Percentiles rank a stretch among this genome's conserved stretches.
Evolutionary conservation across 1,284 basidiomycete species (phyloP).

Genomic region (Naganishia cerealis): DNA sequence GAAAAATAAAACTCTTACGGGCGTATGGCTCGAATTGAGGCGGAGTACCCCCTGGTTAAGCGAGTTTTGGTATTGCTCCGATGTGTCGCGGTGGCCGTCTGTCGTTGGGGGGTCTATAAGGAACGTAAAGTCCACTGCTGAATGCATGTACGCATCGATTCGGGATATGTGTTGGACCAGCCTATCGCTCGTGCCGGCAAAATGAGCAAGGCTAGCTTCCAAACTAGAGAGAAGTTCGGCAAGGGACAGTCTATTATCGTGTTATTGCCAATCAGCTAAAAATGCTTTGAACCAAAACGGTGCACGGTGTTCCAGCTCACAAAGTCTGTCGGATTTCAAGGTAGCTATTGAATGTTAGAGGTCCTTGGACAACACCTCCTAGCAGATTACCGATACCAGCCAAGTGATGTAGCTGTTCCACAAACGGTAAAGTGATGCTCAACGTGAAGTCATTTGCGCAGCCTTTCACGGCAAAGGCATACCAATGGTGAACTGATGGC

Average conservation of each 20-base stretch:
- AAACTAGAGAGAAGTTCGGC: slow-evolving; percentile 46
- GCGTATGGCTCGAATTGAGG: neutral
- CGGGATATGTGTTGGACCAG: slow-evolving; percentile 47
- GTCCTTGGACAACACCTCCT: slow-evolving; percentile 48
- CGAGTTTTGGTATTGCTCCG: neutral
- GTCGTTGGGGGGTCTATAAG: slow-evolving; percentile 10
- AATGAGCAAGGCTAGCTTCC: slow-evolving; percentile 41
- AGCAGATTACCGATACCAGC: slow-evolving; percentile 53
- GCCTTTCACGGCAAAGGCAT: slow-evolving; percentile 27
- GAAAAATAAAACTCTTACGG: slow-evolving; percentile 6
- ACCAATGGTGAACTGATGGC: slow-evolving; percentile 48
- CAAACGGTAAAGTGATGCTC: neutral
- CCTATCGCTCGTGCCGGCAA: slow-evolving; percentile 44
- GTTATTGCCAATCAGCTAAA: neutral
- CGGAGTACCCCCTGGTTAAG: neutral
- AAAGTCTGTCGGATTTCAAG: slow-evolving; percentile 50
- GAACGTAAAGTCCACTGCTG: slow-evolving; percentile 39
- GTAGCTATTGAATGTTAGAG: slow-evolving; percentile 47
- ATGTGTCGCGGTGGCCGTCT: neutral
- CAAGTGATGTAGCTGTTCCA: slow-evolving; percentile 47
- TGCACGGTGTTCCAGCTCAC: neutral
- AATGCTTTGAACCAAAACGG: neutral
- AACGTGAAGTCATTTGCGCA: neutral
- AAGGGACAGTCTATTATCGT: slow-evolving; percentile 38
- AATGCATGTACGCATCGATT: slow-evolving; percentile 51